Evolutionary conservation across 2,329 filamentous ascomycete genomes (phyloP).

Genomic region (Aspergillus caelatus): DNA sequence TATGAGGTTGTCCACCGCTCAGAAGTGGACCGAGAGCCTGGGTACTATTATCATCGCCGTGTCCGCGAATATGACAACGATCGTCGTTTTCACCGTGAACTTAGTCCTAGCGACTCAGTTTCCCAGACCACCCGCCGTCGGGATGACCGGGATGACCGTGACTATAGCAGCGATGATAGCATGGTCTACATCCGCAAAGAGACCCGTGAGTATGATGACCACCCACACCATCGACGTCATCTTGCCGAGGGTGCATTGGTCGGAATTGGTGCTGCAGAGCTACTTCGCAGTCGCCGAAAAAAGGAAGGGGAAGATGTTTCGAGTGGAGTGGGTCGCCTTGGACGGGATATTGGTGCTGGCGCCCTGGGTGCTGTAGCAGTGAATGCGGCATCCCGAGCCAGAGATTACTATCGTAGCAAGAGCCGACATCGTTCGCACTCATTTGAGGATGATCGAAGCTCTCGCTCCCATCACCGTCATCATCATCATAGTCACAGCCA

Average conservation of each 20-base stretch:
- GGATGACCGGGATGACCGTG: constrained; percentile 43
- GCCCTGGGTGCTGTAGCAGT: constrained; percentile 64
- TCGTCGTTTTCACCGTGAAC: constrained; percentile 47
- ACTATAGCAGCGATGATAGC: constrained; percentile 63
- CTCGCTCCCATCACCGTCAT: constrained; percentile 33
- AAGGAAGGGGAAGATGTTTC: constrained; percentile 58
- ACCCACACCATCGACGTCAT: constrained; percentile 57
- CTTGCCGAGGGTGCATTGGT: constrained; percentile 65
- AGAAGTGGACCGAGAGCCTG: constrained; percentile 59
- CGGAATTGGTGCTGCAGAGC: constrained; percentile 62
- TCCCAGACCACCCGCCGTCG: constrained; percentile 52
- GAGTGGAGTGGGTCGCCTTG: constrained; percentile 51
- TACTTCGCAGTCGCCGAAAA: constrained; percentile 61
- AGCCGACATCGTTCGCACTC: constrained; percentile 48
- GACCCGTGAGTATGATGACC: constrained; percentile 46
- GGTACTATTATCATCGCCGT: constrained; percentile 64
- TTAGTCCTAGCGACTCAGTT: constrained; percentile 56
- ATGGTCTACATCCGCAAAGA: constrained; percentile 62
- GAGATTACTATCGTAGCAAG: constrained; percentile 53
- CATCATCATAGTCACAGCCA: constrained; percentile 32
- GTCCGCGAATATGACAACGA: constrained; percentile 58
- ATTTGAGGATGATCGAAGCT: constrained; percentile 42
- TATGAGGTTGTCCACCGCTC: constrained; percentile 64
- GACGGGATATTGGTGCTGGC: constrained; percentile 60
- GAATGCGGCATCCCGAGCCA: constrained; percentile 57